phyloP scores from a whole-genome alignment of 371 early-diverging fungal species.

The Circinella minor region DNA sequence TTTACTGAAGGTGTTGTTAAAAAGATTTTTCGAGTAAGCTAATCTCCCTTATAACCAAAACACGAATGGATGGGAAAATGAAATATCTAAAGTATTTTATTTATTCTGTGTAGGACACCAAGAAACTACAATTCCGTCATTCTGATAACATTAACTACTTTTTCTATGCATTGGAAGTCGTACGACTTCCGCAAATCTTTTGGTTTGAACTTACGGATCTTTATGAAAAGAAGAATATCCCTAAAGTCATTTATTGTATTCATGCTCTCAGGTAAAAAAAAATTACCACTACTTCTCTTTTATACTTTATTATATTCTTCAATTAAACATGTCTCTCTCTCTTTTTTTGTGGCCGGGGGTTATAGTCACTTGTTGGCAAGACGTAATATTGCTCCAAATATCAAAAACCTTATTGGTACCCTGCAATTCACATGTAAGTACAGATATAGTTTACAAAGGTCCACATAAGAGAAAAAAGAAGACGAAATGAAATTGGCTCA shows the following conservation, averaged over 20 bases:
- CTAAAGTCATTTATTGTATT: constrained; percentile 99
- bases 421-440: constrained; percentile 85
- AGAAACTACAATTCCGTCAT: constrained; percentile 91
- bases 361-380: constrained; percentile 85
- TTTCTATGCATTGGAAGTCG: constrained; percentile 79
- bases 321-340: not conserved
- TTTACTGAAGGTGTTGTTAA: constrained; percentile 87
- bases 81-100: not conserved
- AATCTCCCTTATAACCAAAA: not conserved
- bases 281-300: not conserved
- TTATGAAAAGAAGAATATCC: constrained; percentile 99
- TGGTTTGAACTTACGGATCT: constrained; percentile 98
- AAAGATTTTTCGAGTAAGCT: constrained; percentile 83
- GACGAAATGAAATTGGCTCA: not conserved
- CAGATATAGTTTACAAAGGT: no score
- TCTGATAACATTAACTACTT: constrained; percentile 99
- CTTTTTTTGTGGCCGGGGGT: not conserved
- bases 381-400: constrained; percentile 86
- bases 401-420: constrained; percentile 91
- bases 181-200: constrained; percentile 92
- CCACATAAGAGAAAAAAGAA: not conserved
- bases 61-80: no score
- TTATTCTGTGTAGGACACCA: constrained; percentile 53
- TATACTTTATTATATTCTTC: not conserved
- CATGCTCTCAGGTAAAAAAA: constrained; percentile 92